Conservation (phyloP, 352 stramenopile genomes). For the Poterioochromonas sp. region DNA sequence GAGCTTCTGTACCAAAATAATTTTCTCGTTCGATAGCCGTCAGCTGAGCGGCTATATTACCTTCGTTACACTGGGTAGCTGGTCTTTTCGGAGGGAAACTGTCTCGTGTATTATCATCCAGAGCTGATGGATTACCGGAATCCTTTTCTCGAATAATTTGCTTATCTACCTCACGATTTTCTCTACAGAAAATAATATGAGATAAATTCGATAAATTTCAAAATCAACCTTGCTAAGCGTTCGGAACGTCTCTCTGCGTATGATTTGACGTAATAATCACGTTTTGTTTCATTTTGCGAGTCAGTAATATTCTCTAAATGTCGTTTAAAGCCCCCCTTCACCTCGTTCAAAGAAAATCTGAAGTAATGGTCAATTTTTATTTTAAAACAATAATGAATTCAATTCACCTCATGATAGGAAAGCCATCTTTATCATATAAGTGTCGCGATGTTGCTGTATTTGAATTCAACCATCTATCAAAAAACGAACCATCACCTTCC, state of each 20-base stretch:
- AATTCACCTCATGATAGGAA: not conserved
- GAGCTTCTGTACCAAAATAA: conserved; percentile 30
- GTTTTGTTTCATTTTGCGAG: not conserved
- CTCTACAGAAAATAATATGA: no score
- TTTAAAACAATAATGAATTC: no score
- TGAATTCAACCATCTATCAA: conserved; percentile 47
- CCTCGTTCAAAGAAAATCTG: not conserved
- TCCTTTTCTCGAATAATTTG: no score
- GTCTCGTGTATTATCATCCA: no score
- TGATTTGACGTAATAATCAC: not conserved
- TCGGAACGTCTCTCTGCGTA: not conserved
- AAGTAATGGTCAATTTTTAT: not conserved
- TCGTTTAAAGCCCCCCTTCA: not conserved
- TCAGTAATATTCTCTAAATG: no score
- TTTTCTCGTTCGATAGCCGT: not conserved
- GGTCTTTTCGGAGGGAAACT: no score
- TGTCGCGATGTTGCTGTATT: not conserved
- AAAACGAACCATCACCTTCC: conserved; percentile 51
- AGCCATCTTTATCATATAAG: not conserved
- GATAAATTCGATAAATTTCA: no score
- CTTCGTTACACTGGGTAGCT: no score
- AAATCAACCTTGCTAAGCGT: no score
- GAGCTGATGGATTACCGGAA: no score
- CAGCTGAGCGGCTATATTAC: no score
- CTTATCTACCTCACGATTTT: no score